Evolutionary conservation across 2,329 filamentous ascomycete genomes (phyloP).

Genomic region (Lizonia empirigonia): DNA sequence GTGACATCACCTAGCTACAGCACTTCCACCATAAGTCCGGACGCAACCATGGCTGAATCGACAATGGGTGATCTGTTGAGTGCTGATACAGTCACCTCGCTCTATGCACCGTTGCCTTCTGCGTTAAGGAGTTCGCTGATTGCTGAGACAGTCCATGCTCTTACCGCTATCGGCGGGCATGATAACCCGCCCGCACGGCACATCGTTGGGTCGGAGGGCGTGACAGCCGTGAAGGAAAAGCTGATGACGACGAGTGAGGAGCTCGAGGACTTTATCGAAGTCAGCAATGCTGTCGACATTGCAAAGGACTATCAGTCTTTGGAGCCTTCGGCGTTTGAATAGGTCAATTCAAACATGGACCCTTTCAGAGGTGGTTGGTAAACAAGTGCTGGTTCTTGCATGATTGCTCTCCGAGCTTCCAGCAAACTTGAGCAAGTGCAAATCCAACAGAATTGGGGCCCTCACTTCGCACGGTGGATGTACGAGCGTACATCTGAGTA

Average conservation of each 20-base stretch:
- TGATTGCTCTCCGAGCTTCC: too few relatives aligned
- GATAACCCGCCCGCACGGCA: conserved; percentile 94
- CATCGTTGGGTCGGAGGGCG: conserved; percentile 90
- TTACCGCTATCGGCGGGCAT: conserved; percentile 91
- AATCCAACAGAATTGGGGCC: too few relatives aligned
- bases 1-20: conserved; percentile 38
- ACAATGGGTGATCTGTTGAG: conserved; percentile 54
- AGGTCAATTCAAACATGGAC: too few relatives aligned
- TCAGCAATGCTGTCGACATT: conserved; percentile 84
- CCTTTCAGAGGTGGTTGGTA: too few relatives aligned
- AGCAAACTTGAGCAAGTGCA: too few relatives aligned
- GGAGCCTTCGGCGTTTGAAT: conserved; percentile 13
- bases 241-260: conserved; percentile 95
- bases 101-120: conserved; percentile 74
- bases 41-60: conserved; percentile 34
- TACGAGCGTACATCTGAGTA: too few relatives aligned
- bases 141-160: conserved; percentile 85
- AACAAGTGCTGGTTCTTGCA: background rate
- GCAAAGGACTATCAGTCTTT: conserved; percentile 27
- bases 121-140: conserved; percentile 75
- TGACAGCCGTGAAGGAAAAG: conserved; percentile 90
- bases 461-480: too few relatives aligned
- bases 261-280: conserved; percentile 92
- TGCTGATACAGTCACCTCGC: conserved; percentile 61
- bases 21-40: conserved; percentile 37